These are phyloP conservation scores for Microdochium trichocladiopsis DNA, from an alignment of 2,329 filamentous ascomycete species.

Conservation along the genomic window DNA sequence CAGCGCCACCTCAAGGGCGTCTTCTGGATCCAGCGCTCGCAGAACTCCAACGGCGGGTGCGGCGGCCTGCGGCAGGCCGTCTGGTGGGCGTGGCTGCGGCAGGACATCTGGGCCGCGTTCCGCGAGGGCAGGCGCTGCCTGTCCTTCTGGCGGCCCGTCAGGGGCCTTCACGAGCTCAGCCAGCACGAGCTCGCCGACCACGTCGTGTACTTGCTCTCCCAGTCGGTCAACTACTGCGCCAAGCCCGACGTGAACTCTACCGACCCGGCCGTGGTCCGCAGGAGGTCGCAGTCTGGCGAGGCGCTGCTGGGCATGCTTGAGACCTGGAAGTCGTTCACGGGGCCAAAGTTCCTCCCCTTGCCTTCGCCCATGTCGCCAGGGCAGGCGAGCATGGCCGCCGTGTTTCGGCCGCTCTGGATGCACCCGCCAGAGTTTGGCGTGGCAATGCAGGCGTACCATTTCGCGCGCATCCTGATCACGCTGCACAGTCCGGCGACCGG, in stretches of 20 bases:
- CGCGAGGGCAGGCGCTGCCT: slow-evolving; percentile 47
- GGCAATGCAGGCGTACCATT: slow-evolving; percentile 43
- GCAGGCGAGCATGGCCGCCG: slow-evolving; percentile 6
- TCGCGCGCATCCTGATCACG: slow-evolving; percentile 44
- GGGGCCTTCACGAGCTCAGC: slow-evolving; percentile 36
- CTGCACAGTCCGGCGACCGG: slow-evolving; percentile 45
- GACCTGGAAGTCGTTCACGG: slow-evolving; percentile 22
- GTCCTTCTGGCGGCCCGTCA: slow-evolving; percentile 50
- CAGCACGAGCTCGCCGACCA: slow-evolving; percentile 46
- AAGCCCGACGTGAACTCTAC: slow-evolving; percentile 19
- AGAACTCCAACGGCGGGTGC: slow-evolving; percentile 52
- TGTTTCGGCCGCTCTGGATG: slow-evolving; percentile 43
- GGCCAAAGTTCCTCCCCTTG: slow-evolving; percentile 30
- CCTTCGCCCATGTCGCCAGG: slow-evolving; percentile 17
- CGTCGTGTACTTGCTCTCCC: slow-evolving; percentile 46
- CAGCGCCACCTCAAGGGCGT: slow-evolving; percentile 57
- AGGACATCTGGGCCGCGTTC: slow-evolving; percentile 60
- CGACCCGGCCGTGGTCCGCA: slow-evolving; percentile 3
- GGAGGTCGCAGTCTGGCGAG: slow-evolving; percentile 7
- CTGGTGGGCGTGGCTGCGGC: slow-evolving; percentile 62
- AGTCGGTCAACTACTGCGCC: slow-evolving; percentile 51
- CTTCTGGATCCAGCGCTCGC: slow-evolving; percentile 59
- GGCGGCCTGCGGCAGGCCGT: slow-evolving; percentile 48
- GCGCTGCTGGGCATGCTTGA: slow-evolving; percentile 18
- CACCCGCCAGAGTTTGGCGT: slow-evolving; percentile 38